Evolutionary conservation across 805 yeast genomes (phyloP), one percentile per base, ranked within the genome.

Genomic region (Candida multigemmis): DNA sequence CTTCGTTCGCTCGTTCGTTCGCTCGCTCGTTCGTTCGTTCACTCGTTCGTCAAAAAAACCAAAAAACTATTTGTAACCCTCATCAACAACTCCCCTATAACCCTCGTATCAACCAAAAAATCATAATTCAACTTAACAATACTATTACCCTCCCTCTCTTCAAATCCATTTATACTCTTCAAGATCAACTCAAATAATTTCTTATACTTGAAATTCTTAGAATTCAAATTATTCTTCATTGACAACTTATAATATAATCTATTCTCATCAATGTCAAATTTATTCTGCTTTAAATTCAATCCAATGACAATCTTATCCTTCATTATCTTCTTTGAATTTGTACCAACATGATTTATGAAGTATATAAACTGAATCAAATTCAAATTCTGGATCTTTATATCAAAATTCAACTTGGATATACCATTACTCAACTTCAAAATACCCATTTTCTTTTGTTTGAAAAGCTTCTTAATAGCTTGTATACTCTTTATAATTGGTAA

Each of bases 111-210:
- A 15, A 56, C 45, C 29, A 60, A 48, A 28, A 53, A 59, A 32
- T 60, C 67, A 27, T 55, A 57, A 35, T 57, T 56, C 32, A 60
- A 50, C 32, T 54, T 58, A n/a, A 54, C 20, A 3, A 31, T 28
- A 9, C 36, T 29, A 18, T 38, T 36, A 21, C 34, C 25, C 11
- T 35, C 33, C 14, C 34, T 32, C 9, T 36, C 21, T 19, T 44
- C 49, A 30, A 40, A 38, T 9, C 38, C 47, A 24, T 36, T 40
- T 15, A 50, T 41, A 10, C 41, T 34, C 26, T 49, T 48, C 35
- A 51, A 53, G 3, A 55, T 51, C 32, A 47, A 30, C 26, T 61
- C 68, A 36, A 61, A 60, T 23, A 61, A 40, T 28, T 43, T 43
- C 31, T 57, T 59, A 33, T 52, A 55, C 41, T 59, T 57, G 24